Conservation (phyloP, 164 flowering plant species). For the Chimonanthus salicifolius region DNA sequence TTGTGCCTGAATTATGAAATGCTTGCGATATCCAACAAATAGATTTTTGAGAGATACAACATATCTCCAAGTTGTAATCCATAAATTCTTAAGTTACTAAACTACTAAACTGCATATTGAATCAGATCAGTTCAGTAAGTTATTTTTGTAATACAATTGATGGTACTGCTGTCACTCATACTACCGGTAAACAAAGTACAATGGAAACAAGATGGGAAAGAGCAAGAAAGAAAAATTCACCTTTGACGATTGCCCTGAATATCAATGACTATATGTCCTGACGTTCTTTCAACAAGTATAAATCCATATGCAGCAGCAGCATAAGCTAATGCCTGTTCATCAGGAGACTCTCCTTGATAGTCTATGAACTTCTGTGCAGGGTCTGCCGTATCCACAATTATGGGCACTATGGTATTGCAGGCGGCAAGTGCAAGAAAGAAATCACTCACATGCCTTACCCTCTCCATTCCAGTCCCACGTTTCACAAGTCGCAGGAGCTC, state of each 20-base stretch:
- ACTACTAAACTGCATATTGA: too few species aligned
- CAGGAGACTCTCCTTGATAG: slow-evolving; percentile 99
- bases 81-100: too few species aligned
- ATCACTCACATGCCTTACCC: slow-evolving; percentile 47
- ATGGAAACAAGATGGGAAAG: neutral
- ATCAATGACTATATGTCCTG: slow-evolving; percentile 85
- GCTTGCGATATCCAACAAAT: too few species aligned
- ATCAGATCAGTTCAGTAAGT: too few species aligned
- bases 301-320: slow-evolving; percentile 97
- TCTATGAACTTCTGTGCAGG: slow-evolving; percentile 57
- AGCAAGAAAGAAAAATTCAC: slow-evolving; percentile 8
- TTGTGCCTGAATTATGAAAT: too few species aligned
- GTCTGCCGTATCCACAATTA: slow-evolving; percentile 51
- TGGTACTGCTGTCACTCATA: neutral
- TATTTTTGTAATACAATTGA: too few species aligned
- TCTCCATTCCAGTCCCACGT: slow-evolving; percentile 34
- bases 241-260: slow-evolving; percentile 29
- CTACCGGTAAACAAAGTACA: neutral
- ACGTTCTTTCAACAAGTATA: slow-evolving; percentile 86
- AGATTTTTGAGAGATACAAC: too few species aligned
- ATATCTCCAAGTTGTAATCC: too few species aligned
- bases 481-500: slow-evolving; percentile 46
- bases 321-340: slow-evolving; percentile 95
- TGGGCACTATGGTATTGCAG: slow-evolving; percentile 95
- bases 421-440: slow-evolving; percentile 95